Base-by-base conservation (phyloP, 2,329 filamentous ascomycete species). In the Fusarium metavorans region DNA sequence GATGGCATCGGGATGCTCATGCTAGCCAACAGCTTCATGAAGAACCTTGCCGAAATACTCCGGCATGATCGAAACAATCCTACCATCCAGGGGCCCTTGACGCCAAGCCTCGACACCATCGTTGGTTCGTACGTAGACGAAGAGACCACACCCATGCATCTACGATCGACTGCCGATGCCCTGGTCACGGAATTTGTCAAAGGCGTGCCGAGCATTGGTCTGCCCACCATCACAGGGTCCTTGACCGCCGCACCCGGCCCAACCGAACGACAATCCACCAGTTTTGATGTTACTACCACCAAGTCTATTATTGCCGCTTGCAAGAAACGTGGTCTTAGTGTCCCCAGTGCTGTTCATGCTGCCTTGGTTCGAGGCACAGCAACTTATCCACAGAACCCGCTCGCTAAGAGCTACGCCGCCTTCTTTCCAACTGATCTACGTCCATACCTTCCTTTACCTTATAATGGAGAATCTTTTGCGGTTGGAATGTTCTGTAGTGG, bases 321-420 rank as follows among this genome's bases (percentile, higher is more conserved):
- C 10, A 27, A 58, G 54, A 35, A 35, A 5, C 60, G 20, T 7
- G 56, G 41, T 10, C 60, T 83, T 25, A 80, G 73, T 20, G 72
- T 83, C 14, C 77, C 75, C 6, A 76, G 80, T 6, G 81, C 80
- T 7, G 75, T 79, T 30, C 81, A 82, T 70, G 79, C 80, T 23
- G 78, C 77, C 10, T 50, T 83, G 6, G 41, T 73, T 37, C 63
- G 62, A 10, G 80, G 74, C 16, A 79, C 76, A 3, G 77, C 76
- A n/a, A 79, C 77, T 27, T 80, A 80, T 69, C 73, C 77, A 34
- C 74, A 76, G 27, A 67, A 76, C 43, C 76, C 39, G 61, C 77
- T 71, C 48, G 74, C 52, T 52, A 78, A 76, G 48, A 77, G 80
- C 64, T 82, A 82, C 59, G 78, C 78, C 35, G 79, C 79, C 64